These are phyloP conservation scores for Pisolithus microcarpus DNA, from an alignment of 768 basidiomycete species.

Conservation along the genomic window DNA sequence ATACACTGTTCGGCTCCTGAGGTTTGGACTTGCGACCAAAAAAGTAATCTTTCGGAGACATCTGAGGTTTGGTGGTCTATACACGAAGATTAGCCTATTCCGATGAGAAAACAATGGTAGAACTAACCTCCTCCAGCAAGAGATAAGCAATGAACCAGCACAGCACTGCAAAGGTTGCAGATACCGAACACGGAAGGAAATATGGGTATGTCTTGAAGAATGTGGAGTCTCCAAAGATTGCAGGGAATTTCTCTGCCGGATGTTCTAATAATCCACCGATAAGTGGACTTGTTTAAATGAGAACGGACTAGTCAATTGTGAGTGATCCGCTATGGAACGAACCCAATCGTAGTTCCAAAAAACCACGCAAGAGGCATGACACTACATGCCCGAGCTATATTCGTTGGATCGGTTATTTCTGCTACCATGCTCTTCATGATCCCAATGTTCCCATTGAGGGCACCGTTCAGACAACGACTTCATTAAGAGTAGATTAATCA, in stretches of 20 bases:
- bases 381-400: conserved; percentile 61
- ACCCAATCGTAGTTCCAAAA: conserved; percentile 39
- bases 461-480: conserved; percentile 65
- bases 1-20: conserved; percentile 11
- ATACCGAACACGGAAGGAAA: conserved; percentile 63
- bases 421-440: conserved; percentile 70
- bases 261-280: conserved; percentile 61
- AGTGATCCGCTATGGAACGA: conserved; percentile 30
- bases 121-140: conserved; percentile 49
- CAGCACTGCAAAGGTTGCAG: conserved; percentile 52
- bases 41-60: conserved; percentile 26
- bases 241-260: conserved; percentile 57
- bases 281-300: conserved; percentile 41
- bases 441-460: conserved; percentile 63
- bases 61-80: conserved; percentile 29
- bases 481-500: conserved; percentile 4
- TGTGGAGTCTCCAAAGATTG: conserved; percentile 44
- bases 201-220: conserved; percentile 70
- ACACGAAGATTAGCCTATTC: neutral
- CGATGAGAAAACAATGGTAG: neutral
- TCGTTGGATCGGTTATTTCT: conserved; percentile 67
- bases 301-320: conserved; percentile 31
- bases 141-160: conserved; percentile 46
- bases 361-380: conserved; percentile 54
- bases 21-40: conserved; percentile 16